These are phyloP conservation scores for Pisolithus orientalis DNA, from an alignment of 768 basidiomycete genomes.

Conservation along the genomic window DNA sequence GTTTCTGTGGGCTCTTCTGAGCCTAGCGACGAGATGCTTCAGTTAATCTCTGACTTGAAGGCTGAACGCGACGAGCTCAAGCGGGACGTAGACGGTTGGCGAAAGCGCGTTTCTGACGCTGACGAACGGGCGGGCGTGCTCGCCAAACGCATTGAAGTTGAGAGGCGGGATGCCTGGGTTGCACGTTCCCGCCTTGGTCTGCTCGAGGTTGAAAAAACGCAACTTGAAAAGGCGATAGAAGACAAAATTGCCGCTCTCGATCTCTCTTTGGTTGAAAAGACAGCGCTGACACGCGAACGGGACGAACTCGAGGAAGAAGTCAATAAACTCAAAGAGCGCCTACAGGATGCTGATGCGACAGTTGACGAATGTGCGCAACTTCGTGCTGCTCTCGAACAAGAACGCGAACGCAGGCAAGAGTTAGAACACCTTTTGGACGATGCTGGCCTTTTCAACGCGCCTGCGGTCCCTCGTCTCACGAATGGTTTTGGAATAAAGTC, in stretches of 20 bases:
- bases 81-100: conserved; percentile 85
- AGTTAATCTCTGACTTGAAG: conserved; percentile 71
- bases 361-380: conserved; percentile 23
- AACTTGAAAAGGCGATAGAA: conserved; percentile 44
- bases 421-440: conserved; percentile 50
- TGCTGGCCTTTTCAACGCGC: conserved; percentile 38
- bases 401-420: conserved; percentile 35
- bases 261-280: conserved; percentile 23
- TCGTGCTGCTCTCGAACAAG: conserved; percentile 31
- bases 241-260: conserved; percentile 26
- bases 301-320: conserved; percentile 25
- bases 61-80: conserved; percentile 85
- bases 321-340: conserved; percentile 23
- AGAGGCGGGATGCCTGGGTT: conserved; percentile 78
- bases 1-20: conserved; percentile 33
- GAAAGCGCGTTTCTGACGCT: conserved; percentile 65
- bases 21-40: conserved; percentile 74
- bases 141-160: conserved; percentile 64
- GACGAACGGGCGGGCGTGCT: conserved; percentile 66
- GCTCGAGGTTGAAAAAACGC: conserved; percentile 61
- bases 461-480: conserved; percentile 26
- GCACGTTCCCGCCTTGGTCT: conserved; percentile 67
- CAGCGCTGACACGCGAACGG: conserved; percentile 20
- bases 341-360: conserved; percentile 21
- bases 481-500: conserved; percentile 11